Evolutionary conservation across 2,329 filamentous ascomycete species (phyloP), one percentile per base, ranked within the genome.

Genomic region (Pseudopyrenochaeta lycopersici): DNA sequence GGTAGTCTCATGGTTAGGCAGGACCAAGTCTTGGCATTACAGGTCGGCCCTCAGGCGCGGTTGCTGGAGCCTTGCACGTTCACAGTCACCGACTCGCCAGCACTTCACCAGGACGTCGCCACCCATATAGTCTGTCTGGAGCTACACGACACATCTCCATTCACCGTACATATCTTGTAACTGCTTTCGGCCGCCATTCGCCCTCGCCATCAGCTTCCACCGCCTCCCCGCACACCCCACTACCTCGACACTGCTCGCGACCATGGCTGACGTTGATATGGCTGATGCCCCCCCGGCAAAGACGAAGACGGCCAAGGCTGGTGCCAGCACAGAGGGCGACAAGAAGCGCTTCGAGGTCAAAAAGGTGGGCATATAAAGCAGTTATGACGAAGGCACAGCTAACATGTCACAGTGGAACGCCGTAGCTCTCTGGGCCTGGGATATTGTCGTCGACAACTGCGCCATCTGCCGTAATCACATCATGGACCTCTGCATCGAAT

Each of bases 401-500:
- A 63, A 67, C 63, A 38, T 17, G 2, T 45, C 60, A 38, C 71
- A 97, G 94, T 99, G 95, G 95, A 98, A 98, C 70, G 95, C 95
- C 0, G 95, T 99, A 46, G 93, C 95, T 35, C 84, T 99, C 2
- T 99, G 95, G 95, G 95, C 95, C 0, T 99, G 95, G 95, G 95
- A 99, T 75, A 99, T 99, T 54, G 93, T 98, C 29, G 95, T 99
- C 57, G 95, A 99, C 80, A 99, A 99, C 84, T 99, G 95, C 76
- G 95, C 95, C 70, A 99, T 99, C 75, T 99, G 95, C 83, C 87
- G 95, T 75, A 99, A 99, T 77, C 95, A 99, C 77, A 99, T 99
- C 78, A 99, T 99, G 95, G 95, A 99, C 77, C 84, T 99, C 23
- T 99, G 95, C 77, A 99, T 99, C 69, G 95, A 99, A 76, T 99